These are phyloP conservation scores for Puccinia brachypodii DNA, from an alignment of 1,284 basidiomycete genomes.

Conservation along the genomic window DNA sequence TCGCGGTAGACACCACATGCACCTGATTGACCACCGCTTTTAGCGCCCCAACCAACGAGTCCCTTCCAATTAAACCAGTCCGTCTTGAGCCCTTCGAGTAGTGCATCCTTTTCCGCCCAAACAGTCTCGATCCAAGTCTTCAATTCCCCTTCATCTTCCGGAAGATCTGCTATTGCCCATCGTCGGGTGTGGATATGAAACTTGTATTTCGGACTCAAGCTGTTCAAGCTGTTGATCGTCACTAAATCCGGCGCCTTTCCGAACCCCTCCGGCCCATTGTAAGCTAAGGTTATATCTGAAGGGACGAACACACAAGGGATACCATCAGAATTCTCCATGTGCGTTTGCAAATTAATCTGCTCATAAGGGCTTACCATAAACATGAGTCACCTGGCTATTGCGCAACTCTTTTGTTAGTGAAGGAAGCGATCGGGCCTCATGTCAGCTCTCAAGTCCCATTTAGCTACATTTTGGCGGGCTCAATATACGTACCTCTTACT, in stretches of 20 bases:
- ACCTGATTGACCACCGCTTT: not conserved
- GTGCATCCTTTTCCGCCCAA: constrained; percentile 37
- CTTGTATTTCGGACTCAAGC: constrained; percentile 2
- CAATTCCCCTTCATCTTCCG: constrained; percentile 1
- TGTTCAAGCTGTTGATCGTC: constrained; percentile 16
- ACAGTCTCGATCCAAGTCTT: constrained; percentile 24
- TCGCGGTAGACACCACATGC: constrained; percentile 38
- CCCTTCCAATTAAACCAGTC: constrained; percentile 37
- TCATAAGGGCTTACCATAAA: constrained; percentile 28
- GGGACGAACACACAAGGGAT: not conserved
- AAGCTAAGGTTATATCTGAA: constrained; percentile 38
- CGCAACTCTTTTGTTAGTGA: constrained; percentile 21
- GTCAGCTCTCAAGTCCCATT: not conserved
- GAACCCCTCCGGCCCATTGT: constrained; percentile 14
- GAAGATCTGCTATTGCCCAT: constrained; percentile 19
- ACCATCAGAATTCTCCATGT: not conserved
- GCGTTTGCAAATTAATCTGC: not conserved
- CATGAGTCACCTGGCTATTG: constrained; percentile 40
- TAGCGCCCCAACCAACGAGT: constrained; percentile 26
- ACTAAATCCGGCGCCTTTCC: constrained; percentile 18
- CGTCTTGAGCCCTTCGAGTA: constrained; percentile 34
- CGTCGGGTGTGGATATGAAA: constrained; percentile 37
- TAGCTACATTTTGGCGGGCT: not conserved
- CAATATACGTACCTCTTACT: constrained; percentile 11
- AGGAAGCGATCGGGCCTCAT: not conserved